Base-by-base conservation (phyloP, 2,329 filamentous ascomycete species). In the Endothia cerciana region DNA sequence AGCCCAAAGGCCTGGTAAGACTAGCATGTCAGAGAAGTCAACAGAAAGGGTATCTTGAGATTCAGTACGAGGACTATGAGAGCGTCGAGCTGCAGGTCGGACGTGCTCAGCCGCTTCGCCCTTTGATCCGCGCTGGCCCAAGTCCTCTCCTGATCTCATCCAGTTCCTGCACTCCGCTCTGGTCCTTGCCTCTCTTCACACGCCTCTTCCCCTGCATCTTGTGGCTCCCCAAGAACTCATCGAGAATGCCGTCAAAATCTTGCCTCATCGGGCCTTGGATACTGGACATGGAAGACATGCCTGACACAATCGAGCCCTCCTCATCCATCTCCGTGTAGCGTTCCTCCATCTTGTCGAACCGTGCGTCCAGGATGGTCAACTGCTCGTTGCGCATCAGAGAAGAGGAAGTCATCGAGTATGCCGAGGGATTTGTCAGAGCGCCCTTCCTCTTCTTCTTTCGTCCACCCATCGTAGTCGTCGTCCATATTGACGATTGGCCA, bases 341-440 rank as follows among this genome's bases (percentile, higher is more conserved):
- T 76, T 94, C 91, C 77, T 97, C 93, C 25, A 98, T 87, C 77
- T 87, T 92, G 76, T 99, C 95, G 76, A 98, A 99, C 33, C 95
- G 87, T 57, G 91, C 91, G 75, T 99, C 96, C 7, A 99, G 83
- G 0, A 96, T 85, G 0, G 89, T 89, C 67, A 96, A 86, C 51
- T 93, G 92, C 73, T 97, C 94, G 1, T 94, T 99, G 64, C 95
- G 88, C 61, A 92, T 76, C 80, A 95, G 91, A 90, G 95, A 98
- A 72, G 95, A 98, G 77, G 95, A 99, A 75, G 95, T 97, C 71
- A 98, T 98, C 90, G 93, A 97, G 74, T 92, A 97, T 77, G 93
- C 89, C 0, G 93, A 95, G 0, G 91, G 90, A 70, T 91, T 92
- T 3, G 94, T 98, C 76, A 96, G 80, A 2, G 95, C 94, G 56